Evolutionary conservation across 2,329 filamentous ascomycete species (phyloP).

Genomic region (Xylaria sp.): DNA sequence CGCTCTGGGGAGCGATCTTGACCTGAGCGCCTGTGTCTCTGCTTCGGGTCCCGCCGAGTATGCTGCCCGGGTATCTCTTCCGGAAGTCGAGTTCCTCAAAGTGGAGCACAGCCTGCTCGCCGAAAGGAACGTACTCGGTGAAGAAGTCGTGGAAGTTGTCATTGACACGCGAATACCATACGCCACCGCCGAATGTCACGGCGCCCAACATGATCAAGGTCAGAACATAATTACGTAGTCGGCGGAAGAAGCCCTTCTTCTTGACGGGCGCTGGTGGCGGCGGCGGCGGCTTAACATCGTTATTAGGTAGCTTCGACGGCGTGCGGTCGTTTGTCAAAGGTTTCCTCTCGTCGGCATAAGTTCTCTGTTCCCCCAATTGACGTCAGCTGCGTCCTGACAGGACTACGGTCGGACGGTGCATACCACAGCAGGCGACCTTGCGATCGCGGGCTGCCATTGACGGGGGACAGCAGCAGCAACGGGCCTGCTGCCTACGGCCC

Average conservation of each 20-base stretch:
- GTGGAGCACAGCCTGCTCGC: conserved; percentile 92
- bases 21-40: conserved; percentile 69
- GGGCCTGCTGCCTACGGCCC: conserved; percentile 59
- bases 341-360: conserved; percentile 59
- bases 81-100: conserved; percentile 94
- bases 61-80: conserved; percentile 70
- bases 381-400: background rate
- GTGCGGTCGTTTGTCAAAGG: conserved; percentile 50
- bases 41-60: conserved; percentile 52
- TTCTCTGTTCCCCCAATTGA: conserved; percentile 50
- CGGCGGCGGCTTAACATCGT: conserved; percentile 46
- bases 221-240: conserved; percentile 76
- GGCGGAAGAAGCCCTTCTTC: conserved; percentile 69
- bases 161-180: conserved; percentile 89
- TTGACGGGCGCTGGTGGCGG: conserved; percentile 47
- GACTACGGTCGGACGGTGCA: conserved; percentile 20
- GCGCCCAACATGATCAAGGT: conserved; percentile 76
- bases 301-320: conserved; percentile 55
- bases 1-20: conserved; percentile 82
- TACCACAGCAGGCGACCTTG: conserved; percentile 42
- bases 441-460: conserved; percentile 59
- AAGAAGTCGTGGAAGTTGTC: conserved; percentile 99
- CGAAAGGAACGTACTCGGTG: conserved; percentile 93
- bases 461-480: conserved; percentile 54
- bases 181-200: conserved; percentile 81